phyloP scores from a whole-genome alignment of 495 filamentous ascomycete genomes.

The Oidiodendron maius region DNA sequence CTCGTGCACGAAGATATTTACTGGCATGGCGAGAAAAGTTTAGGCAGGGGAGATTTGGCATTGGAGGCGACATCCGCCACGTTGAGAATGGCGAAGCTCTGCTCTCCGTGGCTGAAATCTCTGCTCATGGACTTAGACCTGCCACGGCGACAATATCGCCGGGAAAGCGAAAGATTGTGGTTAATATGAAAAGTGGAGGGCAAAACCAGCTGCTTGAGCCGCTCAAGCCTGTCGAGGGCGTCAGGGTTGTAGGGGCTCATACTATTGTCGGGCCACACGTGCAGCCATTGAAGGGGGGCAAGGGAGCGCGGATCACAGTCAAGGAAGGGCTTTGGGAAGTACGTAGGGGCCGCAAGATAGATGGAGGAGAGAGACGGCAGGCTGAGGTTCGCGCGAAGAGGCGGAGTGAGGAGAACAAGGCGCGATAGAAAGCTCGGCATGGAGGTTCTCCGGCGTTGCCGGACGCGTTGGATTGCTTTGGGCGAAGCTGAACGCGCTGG shows the following conservation, averaged over 20 bases:
- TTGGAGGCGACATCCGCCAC: slow-evolving; percentile 69
- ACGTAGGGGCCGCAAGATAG: slow-evolving; percentile 77
- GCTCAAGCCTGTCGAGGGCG: slow-evolving; percentile 50
- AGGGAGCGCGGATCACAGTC: slow-evolving; percentile 56
- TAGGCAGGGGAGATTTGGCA: slow-evolving; percentile 63
- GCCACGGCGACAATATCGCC: slow-evolving; percentile 44
- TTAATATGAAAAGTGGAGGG: slow-evolving; percentile 63
- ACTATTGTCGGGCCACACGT: slow-evolving; percentile 68
- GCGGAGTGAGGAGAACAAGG: slow-evolving; percentile 20
- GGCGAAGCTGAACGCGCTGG: slow-evolving; percentile 4
- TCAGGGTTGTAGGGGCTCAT: slow-evolving; percentile 57
- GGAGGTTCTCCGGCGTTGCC: no score
- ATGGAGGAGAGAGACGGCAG: slow-evolving; percentile 90
- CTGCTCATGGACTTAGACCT: slow-evolving; percentile 18
- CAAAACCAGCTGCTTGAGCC: slow-evolving; percentile 35
- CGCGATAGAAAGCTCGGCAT: no score
- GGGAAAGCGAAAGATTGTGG: slow-evolving; percentile 53
- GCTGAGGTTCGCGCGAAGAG: slow-evolving; percentile 75
- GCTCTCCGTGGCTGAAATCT: slow-evolving; percentile 60
- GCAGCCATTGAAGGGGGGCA: slow-evolving; percentile 55
- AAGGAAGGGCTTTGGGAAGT: slow-evolving; percentile 89
- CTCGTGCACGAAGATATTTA: slow-evolving; percentile 76
- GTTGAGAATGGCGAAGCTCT: slow-evolving; percentile 69
- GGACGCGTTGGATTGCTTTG: background rate
- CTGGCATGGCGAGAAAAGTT: slow-evolving; percentile 82